Evolutionary conservation across 2,329 filamentous ascomycete species (phyloP).

Genomic region (Trichoderma citrinoviride): DNA sequence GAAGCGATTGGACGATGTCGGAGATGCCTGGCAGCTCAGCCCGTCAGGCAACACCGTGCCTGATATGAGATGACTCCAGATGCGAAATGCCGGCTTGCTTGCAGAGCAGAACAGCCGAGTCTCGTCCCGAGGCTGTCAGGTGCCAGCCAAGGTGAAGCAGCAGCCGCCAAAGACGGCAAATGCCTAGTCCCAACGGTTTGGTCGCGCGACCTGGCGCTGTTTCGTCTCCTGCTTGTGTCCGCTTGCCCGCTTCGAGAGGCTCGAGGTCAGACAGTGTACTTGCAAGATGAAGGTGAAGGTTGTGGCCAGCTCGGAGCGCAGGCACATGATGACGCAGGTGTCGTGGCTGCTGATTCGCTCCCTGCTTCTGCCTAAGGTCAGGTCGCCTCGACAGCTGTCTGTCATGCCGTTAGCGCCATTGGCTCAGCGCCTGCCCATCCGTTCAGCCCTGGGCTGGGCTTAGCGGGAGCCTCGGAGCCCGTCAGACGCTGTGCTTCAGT

Average conservation of each 20-base stretch:
- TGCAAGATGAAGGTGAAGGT: constrained; percentile 3
- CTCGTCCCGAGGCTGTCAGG: background rate
- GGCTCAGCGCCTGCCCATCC: no score
- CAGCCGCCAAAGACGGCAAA: background rate
- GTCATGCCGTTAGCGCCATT: constrained; percentile 5
- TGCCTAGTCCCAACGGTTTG: no score
- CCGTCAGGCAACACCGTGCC: constrained; percentile 11
- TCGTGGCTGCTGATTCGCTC: constrained; percentile 15
- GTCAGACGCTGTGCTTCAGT: constrained; percentile 8
- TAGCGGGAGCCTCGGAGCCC: constrained; percentile 17
- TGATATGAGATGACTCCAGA: constrained; percentile 2
- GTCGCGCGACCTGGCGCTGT: no score
- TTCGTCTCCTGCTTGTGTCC: no score
- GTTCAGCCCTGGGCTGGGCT: constrained; percentile 14
- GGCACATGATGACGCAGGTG: constrained; percentile 20
- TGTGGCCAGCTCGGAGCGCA: background rate
- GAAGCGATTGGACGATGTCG: background rate
- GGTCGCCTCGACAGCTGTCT: constrained; percentile 3
- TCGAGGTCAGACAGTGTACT: constrained; percentile 15
- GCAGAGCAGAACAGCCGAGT: background rate
- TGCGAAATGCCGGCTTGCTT: background rate
- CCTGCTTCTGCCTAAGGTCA: constrained; percentile 18
- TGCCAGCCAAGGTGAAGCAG: background rate
- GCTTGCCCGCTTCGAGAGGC: background rate
- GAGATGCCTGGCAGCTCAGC: background rate